These are phyloP conservation scores for Arctium minus DNA, from an alignment of 129 eudicot species.

Conservation along the genomic window DNA sequence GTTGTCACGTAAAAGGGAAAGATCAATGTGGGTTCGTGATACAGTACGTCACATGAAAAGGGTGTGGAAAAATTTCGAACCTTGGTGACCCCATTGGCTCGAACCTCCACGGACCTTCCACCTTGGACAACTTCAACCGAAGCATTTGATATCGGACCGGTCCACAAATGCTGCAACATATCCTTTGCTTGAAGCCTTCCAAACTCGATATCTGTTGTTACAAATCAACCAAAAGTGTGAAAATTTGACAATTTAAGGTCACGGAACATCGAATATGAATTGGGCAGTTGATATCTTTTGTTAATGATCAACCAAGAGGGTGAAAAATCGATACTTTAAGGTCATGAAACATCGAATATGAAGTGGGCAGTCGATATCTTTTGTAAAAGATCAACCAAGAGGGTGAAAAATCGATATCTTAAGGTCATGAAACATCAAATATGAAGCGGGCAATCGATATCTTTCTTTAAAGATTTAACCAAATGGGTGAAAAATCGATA, in stretches of 20 bases:
- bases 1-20: not conserved
- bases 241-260: not conserved
- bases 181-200: constrained; percentile 93
- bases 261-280: not conserved
- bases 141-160: constrained; percentile 95
- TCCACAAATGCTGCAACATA: constrained; percentile 86
- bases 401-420: not conserved
- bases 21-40: not conserved
- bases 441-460: not conserved
- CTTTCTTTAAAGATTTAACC: not conserved
- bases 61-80: constrained; percentile 30
- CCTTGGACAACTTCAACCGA: constrained; percentile 94
- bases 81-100: constrained; percentile 88
- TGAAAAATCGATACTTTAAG: not conserved
- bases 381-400: not conserved
- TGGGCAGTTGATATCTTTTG: constrained; percentile 44
- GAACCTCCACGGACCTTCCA: constrained; percentile 85
- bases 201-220: constrained; percentile 60
- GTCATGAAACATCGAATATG: not conserved
- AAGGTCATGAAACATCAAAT: not conserved
- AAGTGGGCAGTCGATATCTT: constrained; percentile 44
- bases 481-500: not conserved
- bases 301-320: not conserved
- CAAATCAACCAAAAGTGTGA: not conserved
- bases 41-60: not conserved